Evolutionary conservation across 1,284 basidiomycete genomes (phyloP), one percentile per base, ranked within the genome.

Genomic region (Entoloma clypeatum): DNA sequence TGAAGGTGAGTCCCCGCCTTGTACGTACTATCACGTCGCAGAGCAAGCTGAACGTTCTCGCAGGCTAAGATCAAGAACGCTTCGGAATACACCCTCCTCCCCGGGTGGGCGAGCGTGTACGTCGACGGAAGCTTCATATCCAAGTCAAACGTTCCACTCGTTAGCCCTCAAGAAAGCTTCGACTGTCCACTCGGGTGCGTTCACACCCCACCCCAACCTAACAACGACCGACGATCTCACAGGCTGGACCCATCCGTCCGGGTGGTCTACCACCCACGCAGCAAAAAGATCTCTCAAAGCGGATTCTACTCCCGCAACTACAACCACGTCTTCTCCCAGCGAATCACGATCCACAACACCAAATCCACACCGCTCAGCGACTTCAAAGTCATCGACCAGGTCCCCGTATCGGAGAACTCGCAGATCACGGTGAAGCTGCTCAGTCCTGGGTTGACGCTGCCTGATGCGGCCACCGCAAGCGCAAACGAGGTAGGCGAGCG

Each of bases 61-160:
- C 27, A 66, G 65, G 64, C 64, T 2, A 60, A 56, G 24, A 57
- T 68, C 24, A 61, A 54, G 42, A 69, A 68, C 36, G 51, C 52
- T 0, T 68, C 66, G 1, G 61, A 65, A 8, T 68, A 64, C 37
- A 61, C 63, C 0, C 49, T 68, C 1, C 52, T 69, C 11, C 24
- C 39, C 2, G 66, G 67, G 1, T 32, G 44, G 10, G 59, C 59
- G 2, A 63, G 59, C 23, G 55, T 69, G 4, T 69, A 67, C 41
- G 59, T 68, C 1, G 64, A 69, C 41, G 59, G 45, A n/a, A 56
- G 57, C 27, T 63, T 62, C 45, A 60, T 61, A 14, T 53, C 60
- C 5, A 49, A 52, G n/a, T 54, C 61, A 7, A 43, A 51, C 9
- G 44, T 63, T 4, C 54, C 56, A 5, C 40, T 45, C 8, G 56